Evolutionary conservation across 192 early-diverging fungal species (phyloP).

Genomic region (Coemansia sp.): DNA sequence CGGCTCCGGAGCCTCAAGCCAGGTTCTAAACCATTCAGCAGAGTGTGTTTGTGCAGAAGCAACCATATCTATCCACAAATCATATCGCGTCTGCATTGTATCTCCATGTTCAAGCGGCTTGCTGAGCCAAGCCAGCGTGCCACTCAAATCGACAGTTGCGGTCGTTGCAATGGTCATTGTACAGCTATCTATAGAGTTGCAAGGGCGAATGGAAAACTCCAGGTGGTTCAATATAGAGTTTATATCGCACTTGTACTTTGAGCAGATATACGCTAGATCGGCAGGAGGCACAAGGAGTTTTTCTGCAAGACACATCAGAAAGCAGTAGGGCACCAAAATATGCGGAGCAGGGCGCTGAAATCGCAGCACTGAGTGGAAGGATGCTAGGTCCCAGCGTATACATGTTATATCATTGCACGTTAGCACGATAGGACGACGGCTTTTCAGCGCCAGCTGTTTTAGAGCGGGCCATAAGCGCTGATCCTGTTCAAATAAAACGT

Average conservation of each 20-base stretch:
- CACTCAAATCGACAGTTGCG: conserved; percentile 17
- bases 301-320: conserved; percentile 42
- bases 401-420: conserved; percentile 60
- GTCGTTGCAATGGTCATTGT: not conserved
- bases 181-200: not conserved
- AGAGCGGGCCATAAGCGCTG: conserved; percentile 75
- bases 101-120: conserved; percentile 18
- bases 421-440: conserved; percentile 78
- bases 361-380: conserved; percentile 34
- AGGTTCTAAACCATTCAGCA: conserved; percentile 18
- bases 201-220: conserved; percentile 18
- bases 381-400: conserved; percentile 31
- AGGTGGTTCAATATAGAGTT: conserved; percentile 36
- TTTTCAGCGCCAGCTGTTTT: conserved; percentile 63
- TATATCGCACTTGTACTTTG: conserved; percentile 24
- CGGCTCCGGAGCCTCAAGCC: conserved; percentile 34
- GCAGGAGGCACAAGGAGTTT: conserved; percentile 24
- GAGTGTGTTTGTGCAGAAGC: conserved; percentile 16
- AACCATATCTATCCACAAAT: conserved; percentile 32
- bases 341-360: conserved; percentile 33
- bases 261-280: conserved; percentile 18
- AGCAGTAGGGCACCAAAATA: conserved; percentile 41
- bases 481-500: conserved; percentile 79
- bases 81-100: conserved; percentile 32
- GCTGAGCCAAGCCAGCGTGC: conserved; percentile 34